Conservation (phyloP, 2,329 filamentous ascomycete genomes). For the Verticillium nubilum region DNA sequence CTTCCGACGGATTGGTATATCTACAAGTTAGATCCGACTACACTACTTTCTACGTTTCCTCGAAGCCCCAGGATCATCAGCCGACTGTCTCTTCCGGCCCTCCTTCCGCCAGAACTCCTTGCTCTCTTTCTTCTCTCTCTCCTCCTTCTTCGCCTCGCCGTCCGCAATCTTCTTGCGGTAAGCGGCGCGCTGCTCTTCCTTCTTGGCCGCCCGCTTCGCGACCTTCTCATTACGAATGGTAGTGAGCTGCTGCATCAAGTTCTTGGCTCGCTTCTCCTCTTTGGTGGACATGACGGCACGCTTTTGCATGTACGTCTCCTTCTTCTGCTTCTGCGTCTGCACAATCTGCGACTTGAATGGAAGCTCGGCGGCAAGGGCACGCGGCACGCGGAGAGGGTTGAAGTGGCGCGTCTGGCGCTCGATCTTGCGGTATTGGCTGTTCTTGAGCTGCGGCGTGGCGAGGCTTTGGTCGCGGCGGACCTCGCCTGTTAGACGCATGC, state of each 20-base stretch:
- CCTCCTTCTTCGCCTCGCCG: constrained; percentile 77
- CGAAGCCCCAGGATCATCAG: constrained; percentile 31
- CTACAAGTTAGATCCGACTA: background rate
- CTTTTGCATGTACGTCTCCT: constrained; percentile 88
- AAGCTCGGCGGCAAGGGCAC: constrained; percentile 73
- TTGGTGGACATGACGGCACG: constrained; percentile 80
- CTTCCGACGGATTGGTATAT: background rate
- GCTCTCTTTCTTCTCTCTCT: constrained; percentile 83
- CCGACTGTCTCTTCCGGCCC: constrained; percentile 60
- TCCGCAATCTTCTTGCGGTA: constrained; percentile 81
- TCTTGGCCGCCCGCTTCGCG: constrained; percentile 75
- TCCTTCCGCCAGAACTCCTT: constrained; percentile 92
- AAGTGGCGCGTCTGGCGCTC: constrained; percentile 67
- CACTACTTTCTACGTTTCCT: constrained; percentile 15
- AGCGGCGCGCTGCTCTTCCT: constrained; percentile 77
- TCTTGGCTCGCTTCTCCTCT: constrained; percentile 84
- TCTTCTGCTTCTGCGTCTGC: constrained; percentile 72
- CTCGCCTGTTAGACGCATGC: constrained; percentile 91
- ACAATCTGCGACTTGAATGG: constrained; percentile 92
- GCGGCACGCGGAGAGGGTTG: constrained; percentile 72
- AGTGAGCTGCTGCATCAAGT: constrained; percentile 88
- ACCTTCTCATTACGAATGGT: constrained; percentile 87
- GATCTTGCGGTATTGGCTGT: constrained; percentile 75
- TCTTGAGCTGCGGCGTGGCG: constrained; percentile 71
- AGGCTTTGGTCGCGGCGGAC: constrained; percentile 74